Percentiles rank a stretch among this genome's conserved stretches.
Conservation (phyloP, 2,329 filamentous ascomycete species). For the Didymella exigua region DNA sequence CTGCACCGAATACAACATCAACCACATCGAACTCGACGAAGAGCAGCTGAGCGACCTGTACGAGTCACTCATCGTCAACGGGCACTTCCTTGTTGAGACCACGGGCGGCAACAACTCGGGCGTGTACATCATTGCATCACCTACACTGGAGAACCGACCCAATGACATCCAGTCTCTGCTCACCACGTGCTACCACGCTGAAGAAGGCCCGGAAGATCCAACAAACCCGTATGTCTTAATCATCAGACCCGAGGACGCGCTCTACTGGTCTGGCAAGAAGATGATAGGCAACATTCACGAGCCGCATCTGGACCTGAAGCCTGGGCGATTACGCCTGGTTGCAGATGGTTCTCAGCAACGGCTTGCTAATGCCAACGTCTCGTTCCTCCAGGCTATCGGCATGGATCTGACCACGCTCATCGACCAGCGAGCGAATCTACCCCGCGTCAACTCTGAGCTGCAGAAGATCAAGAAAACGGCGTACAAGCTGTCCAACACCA, state of each 20-base stretch:
- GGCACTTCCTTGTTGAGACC: conserved; percentile 83
- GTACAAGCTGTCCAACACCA: conserved; percentile 94
- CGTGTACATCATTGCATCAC: conserved; percentile 83
- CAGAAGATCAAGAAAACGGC: conserved; percentile 95
- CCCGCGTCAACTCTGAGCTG: conserved; percentile 86
- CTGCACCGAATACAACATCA: conserved; percentile 90
- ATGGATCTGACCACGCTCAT: conserved; percentile 87
- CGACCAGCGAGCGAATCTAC: conserved; percentile 90
- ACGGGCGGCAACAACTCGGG: conserved; percentile 71
- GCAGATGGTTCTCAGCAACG: conserved; percentile 83
- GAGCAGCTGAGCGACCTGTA: conserved; percentile 77
- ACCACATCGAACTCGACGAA: conserved; percentile 69
- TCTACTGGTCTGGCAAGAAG: conserved; percentile 81
- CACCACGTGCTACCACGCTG: conserved; percentile 75
- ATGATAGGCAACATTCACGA: conserved; percentile 74
- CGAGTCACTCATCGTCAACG: conserved; percentile 77
- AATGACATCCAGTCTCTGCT: conserved; percentile 87
- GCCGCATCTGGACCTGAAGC: conserved; percentile 81
- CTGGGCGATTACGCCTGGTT: conserved; percentile 84
- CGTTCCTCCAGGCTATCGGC: conserved; percentile 78
- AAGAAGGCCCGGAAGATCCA: conserved; percentile 72
- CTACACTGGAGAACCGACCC: conserved; percentile 73
- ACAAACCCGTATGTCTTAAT: conserved; percentile 85
- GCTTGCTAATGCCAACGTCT: conserved; percentile 76
- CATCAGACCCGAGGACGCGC: conserved; percentile 76